These are phyloP conservation scores for Botrytis elliptica DNA, from an alignment of 2,329 filamentous ascomycete species.

Conservation along the genomic window DNA sequence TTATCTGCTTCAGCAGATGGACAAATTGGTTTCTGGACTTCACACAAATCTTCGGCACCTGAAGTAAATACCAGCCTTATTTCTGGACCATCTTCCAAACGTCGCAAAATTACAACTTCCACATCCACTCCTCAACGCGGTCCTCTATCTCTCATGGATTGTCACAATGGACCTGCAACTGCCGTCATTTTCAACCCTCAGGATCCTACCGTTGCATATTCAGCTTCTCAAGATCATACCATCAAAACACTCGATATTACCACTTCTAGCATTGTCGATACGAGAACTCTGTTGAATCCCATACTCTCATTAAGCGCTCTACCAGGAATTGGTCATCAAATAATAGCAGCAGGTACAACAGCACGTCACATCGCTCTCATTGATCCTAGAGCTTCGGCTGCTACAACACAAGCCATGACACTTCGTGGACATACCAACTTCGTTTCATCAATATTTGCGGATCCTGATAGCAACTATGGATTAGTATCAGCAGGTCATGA, in stretches of 20 bases:
- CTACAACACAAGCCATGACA: slow-evolving; percentile 81
- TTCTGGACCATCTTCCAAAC: slow-evolving; percentile 67
- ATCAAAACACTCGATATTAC: slow-evolving; percentile 89
- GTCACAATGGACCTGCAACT: slow-evolving; percentile 71
- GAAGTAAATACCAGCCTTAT: slow-evolving; percentile 70
- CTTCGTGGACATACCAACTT: slow-evolving; percentile 84
- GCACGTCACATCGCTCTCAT: slow-evolving; percentile 89
- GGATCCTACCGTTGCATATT: slow-evolving; percentile 88
- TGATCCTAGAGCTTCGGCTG: slow-evolving; percentile 78
- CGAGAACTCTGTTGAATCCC: slow-evolving; percentile 78
- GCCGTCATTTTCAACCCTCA: slow-evolving; percentile 80
- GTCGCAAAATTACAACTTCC: slow-evolving; percentile 64
- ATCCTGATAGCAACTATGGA: slow-evolving; percentile 68
- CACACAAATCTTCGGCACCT: slow-evolving; percentile 72
- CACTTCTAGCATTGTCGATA: slow-evolving; percentile 74
- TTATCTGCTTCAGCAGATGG: slow-evolving; percentile 85
- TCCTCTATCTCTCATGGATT: slow-evolving; percentile 69
- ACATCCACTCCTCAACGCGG: slow-evolving; percentile 65
- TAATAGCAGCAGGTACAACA: slow-evolving; percentile 73
- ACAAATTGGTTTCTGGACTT: slow-evolving; percentile 84
- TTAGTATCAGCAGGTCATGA: slow-evolving; percentile 89
- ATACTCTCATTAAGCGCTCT: slow-evolving; percentile 78
- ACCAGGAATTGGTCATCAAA: slow-evolving; percentile 51
- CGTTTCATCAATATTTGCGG: slow-evolving; percentile 51
- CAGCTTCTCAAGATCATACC: slow-evolving; percentile 85